Evolutionary conservation across 768 basidiomycete genomes (phyloP).

Genomic region (Lyophyllum atratum): DNA sequence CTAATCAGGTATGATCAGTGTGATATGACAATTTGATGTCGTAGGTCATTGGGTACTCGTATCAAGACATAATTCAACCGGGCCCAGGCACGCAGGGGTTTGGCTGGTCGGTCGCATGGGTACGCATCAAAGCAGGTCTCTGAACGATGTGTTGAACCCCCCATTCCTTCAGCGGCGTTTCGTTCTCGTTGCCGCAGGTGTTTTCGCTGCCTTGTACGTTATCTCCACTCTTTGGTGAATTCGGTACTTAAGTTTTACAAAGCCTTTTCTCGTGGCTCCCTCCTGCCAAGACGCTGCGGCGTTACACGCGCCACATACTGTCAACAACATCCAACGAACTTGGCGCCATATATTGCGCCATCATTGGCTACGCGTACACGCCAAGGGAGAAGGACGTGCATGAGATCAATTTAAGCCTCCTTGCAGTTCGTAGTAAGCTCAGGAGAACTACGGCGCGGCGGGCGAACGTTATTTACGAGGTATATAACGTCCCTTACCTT

Average conservation of each 20-base stretch:
- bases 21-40: not conserved
- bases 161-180: slow-evolving; percentile 55
- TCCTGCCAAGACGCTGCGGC: slow-evolving; percentile 74
- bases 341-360: slow-evolving; percentile 73
- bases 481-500: slow-evolving; percentile 22
- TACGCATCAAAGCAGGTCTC: slow-evolving; percentile 22
- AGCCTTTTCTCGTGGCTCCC: slow-evolving; percentile 73
- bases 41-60: slow-evolving; percentile 75
- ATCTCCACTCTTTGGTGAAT: not conserved
- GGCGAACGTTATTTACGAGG: slow-evolving; percentile 69
- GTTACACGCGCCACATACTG: slow-evolving; percentile 70
- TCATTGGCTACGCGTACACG: slow-evolving; percentile 71
- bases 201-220: slow-evolving; percentile 74
- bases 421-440: slow-evolving; percentile 76
- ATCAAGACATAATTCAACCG: slow-evolving; percentile 55
- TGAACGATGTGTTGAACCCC: not conserved
- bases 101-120: slow-evolving; percentile 76
- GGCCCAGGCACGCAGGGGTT: slow-evolving; percentile 54
- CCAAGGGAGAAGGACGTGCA: slow-evolving; percentile 50
- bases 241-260: not conserved
- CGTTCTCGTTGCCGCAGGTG: slow-evolving; percentile 69
- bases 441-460: slow-evolving; percentile 58
- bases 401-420: slow-evolving; percentile 61
- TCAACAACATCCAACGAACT: slow-evolving; percentile 69
- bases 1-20: not conserved